Percentiles rank a stretch among this genome's conserved stretches.
Conservation (phyloP, 2,329 filamentous ascomycete species). For the Neofusicoccum umdonicola region DNA sequence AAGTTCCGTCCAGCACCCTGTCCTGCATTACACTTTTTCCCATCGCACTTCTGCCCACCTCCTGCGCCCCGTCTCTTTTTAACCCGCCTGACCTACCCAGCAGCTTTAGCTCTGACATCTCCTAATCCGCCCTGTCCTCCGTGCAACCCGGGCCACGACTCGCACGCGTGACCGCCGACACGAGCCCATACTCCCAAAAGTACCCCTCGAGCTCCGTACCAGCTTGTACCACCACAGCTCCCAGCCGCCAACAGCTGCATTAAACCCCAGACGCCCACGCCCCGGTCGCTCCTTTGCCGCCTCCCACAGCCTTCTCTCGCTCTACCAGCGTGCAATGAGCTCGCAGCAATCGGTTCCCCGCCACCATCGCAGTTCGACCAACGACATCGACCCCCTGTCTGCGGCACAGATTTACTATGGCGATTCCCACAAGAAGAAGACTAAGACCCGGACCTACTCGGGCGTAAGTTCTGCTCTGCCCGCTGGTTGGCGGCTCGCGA, state of each 20-base stretch:
- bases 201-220: conserved; percentile 7
- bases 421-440: conserved; percentile 48
- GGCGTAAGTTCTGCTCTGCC: conserved; percentile 44
- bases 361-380: conserved; percentile 40
- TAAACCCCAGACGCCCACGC: background rate
- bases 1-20: background rate
- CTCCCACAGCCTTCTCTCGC: background rate
- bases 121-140: background rate
- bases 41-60: background rate
- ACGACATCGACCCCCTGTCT: conserved; percentile 55
- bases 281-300: background rate
- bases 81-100: background rate
- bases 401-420: conserved; percentile 61
- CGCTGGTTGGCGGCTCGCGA: background rate
- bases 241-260: background rate
- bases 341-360: conserved; percentile 35
- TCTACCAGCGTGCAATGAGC: conserved; percentile 29
- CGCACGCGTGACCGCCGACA: conserved; percentile 13
- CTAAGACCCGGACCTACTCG: conserved; percentile 54
- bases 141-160: conserved; percentile 3
- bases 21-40: background rate
- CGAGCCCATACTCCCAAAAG: background rate
- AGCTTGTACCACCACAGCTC: conserved; percentile 9
- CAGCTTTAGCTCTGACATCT: conserved; percentile 4
- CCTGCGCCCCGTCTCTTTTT: background rate